Conservation (phyloP, 2,329 filamentous ascomycete species). For the Paraphaeosphaeria sporulosa region DNA sequence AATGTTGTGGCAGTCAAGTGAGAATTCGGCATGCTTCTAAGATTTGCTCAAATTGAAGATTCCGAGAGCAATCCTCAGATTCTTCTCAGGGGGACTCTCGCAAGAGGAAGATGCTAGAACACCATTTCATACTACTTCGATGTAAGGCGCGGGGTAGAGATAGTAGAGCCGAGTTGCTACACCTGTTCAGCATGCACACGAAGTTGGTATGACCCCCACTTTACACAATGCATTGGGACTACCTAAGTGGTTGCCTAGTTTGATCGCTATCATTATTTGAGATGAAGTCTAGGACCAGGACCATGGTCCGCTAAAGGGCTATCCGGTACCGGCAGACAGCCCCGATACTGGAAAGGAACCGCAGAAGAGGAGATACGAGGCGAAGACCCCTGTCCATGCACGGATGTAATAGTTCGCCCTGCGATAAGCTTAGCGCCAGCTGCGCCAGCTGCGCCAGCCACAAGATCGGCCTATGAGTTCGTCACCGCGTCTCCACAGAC, state of each 20-base stretch:
- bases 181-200: too few species aligned
- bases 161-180: too few species aligned
- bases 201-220: too few species aligned
- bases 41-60: too few species aligned
- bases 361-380: not conserved
- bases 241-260: not conserved
- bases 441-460: not conserved
- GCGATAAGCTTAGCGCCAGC: conserved; percentile 1
- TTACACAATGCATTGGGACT: too few species aligned
- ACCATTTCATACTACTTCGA: too few species aligned
- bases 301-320: not conserved
- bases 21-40: too few species aligned
- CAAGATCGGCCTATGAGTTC: not conserved
- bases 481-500: not conserved
- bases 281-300: not conserved
- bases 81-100: too few species aligned
- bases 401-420: not conserved
- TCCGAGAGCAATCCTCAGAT: too few species aligned
- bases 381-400: not conserved
- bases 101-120: too few species aligned
- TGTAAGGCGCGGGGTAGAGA: too few species aligned
- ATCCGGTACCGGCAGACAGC: not conserved
- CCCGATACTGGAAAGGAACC: not conserved
- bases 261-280: not conserved
- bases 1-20: too few species aligned